Percentiles rank a stretch among this genome's conserved stretches.
phyloP scores from a whole-genome alignment of 441 rosid genomes.

The Euphorbia corollata region DNA sequence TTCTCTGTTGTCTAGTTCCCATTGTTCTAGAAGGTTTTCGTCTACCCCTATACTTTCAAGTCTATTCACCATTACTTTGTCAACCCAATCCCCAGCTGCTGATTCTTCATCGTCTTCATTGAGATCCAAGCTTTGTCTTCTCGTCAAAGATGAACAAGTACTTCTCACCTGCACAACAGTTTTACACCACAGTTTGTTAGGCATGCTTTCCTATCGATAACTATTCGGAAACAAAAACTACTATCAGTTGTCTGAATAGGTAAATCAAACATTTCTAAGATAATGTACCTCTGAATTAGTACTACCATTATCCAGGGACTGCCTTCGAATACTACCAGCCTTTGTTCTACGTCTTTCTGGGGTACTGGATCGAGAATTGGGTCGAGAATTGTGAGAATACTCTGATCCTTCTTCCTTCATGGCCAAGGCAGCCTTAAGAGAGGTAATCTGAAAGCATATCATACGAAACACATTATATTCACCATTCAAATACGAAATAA shows the following conservation, averaged over 20 bases:
- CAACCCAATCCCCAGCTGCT: conserved; percentile 50
- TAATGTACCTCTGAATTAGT: conserved; percentile 29
- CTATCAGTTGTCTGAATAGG: background rate
- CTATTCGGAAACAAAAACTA: background rate
- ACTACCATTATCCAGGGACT: conserved; percentile 25
- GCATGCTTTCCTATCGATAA: background rate
- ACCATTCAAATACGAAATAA: conserved; percentile 3
- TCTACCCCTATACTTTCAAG: conserved; percentile 23
- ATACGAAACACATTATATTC: conserved; percentile 12
- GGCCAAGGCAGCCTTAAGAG: conserved; percentile 75
- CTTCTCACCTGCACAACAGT: conserved; percentile 41
- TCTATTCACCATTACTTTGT: conserved; percentile 49
- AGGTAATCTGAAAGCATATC: conserved; percentile 48
- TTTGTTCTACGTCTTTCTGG: conserved; percentile 51
- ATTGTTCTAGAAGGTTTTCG: conserved; percentile 25
- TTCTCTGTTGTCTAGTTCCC: conserved; percentile 33
- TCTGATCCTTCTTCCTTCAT: conserved; percentile 62
- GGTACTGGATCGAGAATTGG: conserved; percentile 40
- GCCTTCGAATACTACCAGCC: conserved; percentile 32
- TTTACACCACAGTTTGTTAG: background rate
- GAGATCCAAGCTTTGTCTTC: conserved; percentile 66
- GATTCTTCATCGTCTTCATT: conserved; percentile 65
- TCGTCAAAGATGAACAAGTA: conserved; percentile 33
- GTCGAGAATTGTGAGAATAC: conserved; percentile 25
- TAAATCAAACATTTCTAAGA: conserved; percentile 7